phyloP scores from a whole-genome alignment of 192 early-diverging fungal species.

The Dissophora ornata region DNA sequence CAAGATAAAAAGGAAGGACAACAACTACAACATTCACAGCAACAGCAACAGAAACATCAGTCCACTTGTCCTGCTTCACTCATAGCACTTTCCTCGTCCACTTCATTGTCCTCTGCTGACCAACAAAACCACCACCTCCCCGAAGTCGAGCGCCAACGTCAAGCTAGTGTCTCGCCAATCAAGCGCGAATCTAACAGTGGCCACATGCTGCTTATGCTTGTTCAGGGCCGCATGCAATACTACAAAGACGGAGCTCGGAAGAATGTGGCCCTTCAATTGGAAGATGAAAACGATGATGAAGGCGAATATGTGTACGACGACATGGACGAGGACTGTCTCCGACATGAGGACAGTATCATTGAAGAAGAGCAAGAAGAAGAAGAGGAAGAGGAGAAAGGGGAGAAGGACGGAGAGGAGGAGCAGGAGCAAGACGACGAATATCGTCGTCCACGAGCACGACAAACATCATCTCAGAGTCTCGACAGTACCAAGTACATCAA shows the following conservation, averaged over 20 bases:
- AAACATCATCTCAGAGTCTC: background rate
- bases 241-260: slow-evolving; percentile 39
- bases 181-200: slow-evolving; percentile 4
- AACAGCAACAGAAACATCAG: too few species aligned
- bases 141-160: background rate
- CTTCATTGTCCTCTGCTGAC: too few species aligned
- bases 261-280: slow-evolving; percentile 14
- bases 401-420: too few species aligned
- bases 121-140: background rate
- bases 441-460: too few species aligned
- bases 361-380: background rate
- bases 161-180: background rate
- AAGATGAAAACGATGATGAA: slow-evolving; percentile 3
- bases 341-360: too few species aligned
- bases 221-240: slow-evolving; percentile 24
- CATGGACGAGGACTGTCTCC: background rate
- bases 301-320: background rate
- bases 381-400: background rate
- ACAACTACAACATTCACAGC: too few species aligned
- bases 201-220: slow-evolving; percentile 40
- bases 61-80: too few species aligned
- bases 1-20: background rate
- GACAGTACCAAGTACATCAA: background rate
- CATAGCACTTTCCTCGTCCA: too few species aligned
- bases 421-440: too few species aligned